A percentile compares a stretch with the other conserved stretches of the same genome.
phyloP scores from a whole-genome alignment of 208 protist genomes.

The Trypanosoma cruzi region DNA sequence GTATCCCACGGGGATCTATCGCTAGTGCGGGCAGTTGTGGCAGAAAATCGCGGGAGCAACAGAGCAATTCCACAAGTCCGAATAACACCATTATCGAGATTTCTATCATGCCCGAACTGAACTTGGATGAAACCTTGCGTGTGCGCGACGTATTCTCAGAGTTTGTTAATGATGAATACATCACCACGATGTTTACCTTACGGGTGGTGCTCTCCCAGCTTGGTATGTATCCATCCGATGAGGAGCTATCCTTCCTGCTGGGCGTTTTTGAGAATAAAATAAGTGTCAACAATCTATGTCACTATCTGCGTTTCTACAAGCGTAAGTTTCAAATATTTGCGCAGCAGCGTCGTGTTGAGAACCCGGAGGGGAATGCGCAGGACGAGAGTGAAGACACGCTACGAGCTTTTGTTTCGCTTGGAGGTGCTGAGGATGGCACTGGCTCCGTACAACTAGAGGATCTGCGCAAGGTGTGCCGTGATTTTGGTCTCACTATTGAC shows the following conservation, averaged over 20 bases:
- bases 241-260: slow-evolving; percentile 63
- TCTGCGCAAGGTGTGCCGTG: slow-evolving; percentile 54
- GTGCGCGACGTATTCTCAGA: slow-evolving; percentile 50
- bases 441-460: slow-evolving; percentile 47
- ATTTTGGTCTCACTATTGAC: slow-evolving; percentile 85
- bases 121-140: slow-evolving; percentile 62
- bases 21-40: background rate
- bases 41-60: slow-evolving; percentile 6
- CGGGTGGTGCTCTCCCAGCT: slow-evolving; percentile 72
- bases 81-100: too few relatives aligned
- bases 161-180: slow-evolving; percentile 64
- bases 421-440: slow-evolving; percentile 68
- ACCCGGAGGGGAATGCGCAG: slow-evolving; percentile 8
- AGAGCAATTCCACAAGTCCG: slow-evolving; percentile 18
- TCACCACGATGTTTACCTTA: slow-evolving; percentile 70
- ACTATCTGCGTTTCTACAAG: slow-evolving; percentile 90
- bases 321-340: slow-evolving; percentile 40
- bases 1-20: background rate
- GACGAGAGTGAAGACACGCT: slow-evolving; percentile 65
- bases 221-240: slow-evolving; percentile 72
- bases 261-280: slow-evolving; percentile 55
- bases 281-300: slow-evolving; percentile 56
- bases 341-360: slow-evolving; percentile 9
- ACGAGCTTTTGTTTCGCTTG: slow-evolving; percentile 79
- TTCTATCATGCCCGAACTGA: slow-evolving; percentile 62